phyloP scores from a whole-genome alignment of 257 asterid species.

The Penstemon eatonii region DNA sequence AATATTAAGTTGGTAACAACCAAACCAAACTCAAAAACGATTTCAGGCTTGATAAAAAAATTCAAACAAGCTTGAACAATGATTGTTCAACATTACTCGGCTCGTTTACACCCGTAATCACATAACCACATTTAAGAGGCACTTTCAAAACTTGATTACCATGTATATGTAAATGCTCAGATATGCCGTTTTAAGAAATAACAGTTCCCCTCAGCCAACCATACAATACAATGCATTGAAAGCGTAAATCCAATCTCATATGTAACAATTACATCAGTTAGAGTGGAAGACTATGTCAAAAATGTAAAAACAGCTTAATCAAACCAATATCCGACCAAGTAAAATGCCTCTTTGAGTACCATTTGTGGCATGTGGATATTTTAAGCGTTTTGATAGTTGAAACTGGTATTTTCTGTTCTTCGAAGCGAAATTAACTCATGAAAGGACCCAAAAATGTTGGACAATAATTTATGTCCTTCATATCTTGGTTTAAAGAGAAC shows the following conservation, averaged over 20 bases:
- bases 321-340: slow-evolving; percentile 1
- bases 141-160: background rate
- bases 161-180: background rate
- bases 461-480: slow-evolving; percentile 5
- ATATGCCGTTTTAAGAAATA: background rate
- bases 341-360: background rate
- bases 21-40: no score
- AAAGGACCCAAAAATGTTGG: background rate
- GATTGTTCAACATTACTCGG: no score
- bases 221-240: background rate
- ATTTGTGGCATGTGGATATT: background rate
- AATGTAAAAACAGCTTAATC: background rate
- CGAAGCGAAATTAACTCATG: background rate
- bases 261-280: background rate
- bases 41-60: no score
- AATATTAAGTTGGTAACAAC: background rate
- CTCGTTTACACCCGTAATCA: no score
- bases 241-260: background rate
- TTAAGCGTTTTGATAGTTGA: slow-evolving; percentile 5
- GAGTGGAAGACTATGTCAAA: background rate
- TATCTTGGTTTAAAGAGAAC: slow-evolving; percentile 18
- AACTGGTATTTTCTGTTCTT: slow-evolving; percentile 1
- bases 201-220: no score
- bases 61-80: no score
- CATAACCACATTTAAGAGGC: background rate